Conservation (phyloP, 2,329 filamentous ascomycete species). For the Epicoccum nigrum region DNA sequence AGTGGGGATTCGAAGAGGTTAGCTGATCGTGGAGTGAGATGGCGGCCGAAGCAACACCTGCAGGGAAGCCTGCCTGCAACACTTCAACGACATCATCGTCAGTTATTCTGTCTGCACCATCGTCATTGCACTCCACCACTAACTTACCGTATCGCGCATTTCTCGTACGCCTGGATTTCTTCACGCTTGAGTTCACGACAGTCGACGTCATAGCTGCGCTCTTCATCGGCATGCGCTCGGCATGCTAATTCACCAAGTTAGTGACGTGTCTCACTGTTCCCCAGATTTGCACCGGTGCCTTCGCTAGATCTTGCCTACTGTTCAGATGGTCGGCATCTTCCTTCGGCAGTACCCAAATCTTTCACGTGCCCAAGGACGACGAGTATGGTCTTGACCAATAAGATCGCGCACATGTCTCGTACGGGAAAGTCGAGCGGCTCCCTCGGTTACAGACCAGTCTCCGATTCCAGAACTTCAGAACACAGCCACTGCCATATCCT, state of each 20-base stretch:
- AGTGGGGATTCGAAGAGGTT: slow-evolving; percentile 17
- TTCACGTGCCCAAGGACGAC: background rate
- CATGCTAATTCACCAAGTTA: background rate
- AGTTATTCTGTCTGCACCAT: slow-evolving; percentile 1
- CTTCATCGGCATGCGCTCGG: slow-evolving; percentile 11
- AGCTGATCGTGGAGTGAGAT: slow-evolving; percentile 23
- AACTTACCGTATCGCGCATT: background rate
- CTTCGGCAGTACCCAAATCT: slow-evolving; percentile 3
- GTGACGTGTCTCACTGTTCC: slow-evolving; percentile 4
- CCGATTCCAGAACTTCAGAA: background rate
- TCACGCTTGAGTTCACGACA: slow-evolving; percentile 1
- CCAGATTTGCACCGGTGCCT: slow-evolving; percentile 5
- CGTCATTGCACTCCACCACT: slow-evolving; percentile 17
- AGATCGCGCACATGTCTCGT: background rate
- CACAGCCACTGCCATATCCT: background rate
- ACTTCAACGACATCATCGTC: slow-evolving; percentile 10
- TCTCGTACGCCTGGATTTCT: slow-evolving; percentile 6
- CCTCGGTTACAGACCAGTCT: background rate
- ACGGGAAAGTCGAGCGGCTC: slow-evolving; percentile 1
- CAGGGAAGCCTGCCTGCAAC: slow-evolving; percentile 12
- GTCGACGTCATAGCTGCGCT: slow-evolving; percentile 11
- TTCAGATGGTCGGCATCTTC: slow-evolving; percentile 9
- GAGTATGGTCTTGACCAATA: background rate
- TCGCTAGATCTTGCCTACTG: slow-evolving; percentile 9
- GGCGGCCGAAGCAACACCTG: slow-evolving; percentile 7